These are phyloP conservation scores for Vinca minor DNA, from an alignment of 257 asterid species.

Conservation along the genomic window DNA sequence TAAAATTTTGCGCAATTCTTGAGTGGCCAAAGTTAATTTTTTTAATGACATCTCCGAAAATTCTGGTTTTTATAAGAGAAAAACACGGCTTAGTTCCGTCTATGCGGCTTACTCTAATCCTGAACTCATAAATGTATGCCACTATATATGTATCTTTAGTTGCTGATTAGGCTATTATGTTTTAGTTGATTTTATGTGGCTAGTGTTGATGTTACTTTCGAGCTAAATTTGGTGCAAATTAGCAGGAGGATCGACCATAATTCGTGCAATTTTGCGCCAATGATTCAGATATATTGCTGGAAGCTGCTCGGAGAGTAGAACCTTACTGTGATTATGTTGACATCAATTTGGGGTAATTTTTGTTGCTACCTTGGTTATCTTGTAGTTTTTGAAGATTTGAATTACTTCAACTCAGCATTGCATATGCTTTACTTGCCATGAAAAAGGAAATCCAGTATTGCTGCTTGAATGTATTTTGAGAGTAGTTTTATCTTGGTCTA, in stretches of 20 bases:
- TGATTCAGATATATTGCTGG: constrained; percentile 73
- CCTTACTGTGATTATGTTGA: constrained; percentile 81
- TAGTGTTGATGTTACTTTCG: no score
- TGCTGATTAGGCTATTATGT: neutral
- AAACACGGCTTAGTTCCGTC: no score
- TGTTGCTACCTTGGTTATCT: neutral
- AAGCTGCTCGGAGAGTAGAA: constrained; percentile 86
- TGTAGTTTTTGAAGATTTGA: neutral
- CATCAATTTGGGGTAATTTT: constrained; percentile 76
- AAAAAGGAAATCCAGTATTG: neutral
- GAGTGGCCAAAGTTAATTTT: no score
- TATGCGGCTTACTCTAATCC: neutral
- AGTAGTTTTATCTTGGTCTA: no score
- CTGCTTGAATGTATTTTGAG: constrained; percentile 1
- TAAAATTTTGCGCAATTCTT: no score
- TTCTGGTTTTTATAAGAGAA: no score
- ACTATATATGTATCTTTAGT: neutral
- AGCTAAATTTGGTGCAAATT: constrained; percentile 10
- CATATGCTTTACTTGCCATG: neutral
- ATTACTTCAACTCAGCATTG: neutral
- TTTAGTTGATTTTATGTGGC: constrained; percentile 6
- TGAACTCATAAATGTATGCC: neutral
- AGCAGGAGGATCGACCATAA: constrained; percentile 86
- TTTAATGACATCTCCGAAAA: no score
- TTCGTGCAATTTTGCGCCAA: constrained; percentile 97